Conservation (phyloP, 306 rosid species). For the Lablab purpureus region DNA sequence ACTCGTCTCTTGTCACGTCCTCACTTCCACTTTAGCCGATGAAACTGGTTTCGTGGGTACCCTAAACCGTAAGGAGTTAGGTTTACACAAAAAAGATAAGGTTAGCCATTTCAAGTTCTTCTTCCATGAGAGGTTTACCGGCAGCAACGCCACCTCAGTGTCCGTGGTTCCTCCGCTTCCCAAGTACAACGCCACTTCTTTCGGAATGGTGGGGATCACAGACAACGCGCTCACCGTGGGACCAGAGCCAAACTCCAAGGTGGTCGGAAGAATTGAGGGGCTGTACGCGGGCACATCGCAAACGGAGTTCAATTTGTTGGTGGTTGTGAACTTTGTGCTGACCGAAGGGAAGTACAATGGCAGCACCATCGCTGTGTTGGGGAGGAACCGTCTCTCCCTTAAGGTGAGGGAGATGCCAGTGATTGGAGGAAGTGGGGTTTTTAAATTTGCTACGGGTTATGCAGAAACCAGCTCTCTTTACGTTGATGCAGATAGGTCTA, state of each 20-base stretch:
- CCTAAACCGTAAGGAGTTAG: constrained; percentile 38
- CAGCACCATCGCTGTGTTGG: constrained; percentile 50
- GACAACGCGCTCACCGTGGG: constrained; percentile 54
- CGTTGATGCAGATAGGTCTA: background rate
- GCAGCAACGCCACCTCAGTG: constrained; percentile 44
- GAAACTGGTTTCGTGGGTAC: constrained; percentile 41
- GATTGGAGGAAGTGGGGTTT: background rate
- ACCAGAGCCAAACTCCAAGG: constrained; percentile 46
- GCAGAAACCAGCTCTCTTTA: background rate
- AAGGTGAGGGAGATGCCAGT: background rate
- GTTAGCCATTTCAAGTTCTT: constrained; percentile 62
- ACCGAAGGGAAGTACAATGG: constrained; percentile 73
- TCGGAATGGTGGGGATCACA: constrained; percentile 42
- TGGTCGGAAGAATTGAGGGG: constrained; percentile 62
- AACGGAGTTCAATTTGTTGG: constrained; percentile 41
- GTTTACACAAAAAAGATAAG: constrained; percentile 49
- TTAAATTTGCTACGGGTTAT: background rate
- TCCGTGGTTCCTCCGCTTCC: constrained; percentile 15
- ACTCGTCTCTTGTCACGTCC: background rate
- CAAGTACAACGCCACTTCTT: constrained; percentile 24
- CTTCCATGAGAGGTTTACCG: constrained; percentile 62
- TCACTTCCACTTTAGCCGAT: constrained; percentile 14
- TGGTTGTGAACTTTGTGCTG: constrained; percentile 70
- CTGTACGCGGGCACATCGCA: constrained; percentile 59
- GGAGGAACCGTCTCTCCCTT: constrained; percentile 9